Conservation (phyloP, 257 asterid species). For the Thymus quinquecostatus region DNA sequence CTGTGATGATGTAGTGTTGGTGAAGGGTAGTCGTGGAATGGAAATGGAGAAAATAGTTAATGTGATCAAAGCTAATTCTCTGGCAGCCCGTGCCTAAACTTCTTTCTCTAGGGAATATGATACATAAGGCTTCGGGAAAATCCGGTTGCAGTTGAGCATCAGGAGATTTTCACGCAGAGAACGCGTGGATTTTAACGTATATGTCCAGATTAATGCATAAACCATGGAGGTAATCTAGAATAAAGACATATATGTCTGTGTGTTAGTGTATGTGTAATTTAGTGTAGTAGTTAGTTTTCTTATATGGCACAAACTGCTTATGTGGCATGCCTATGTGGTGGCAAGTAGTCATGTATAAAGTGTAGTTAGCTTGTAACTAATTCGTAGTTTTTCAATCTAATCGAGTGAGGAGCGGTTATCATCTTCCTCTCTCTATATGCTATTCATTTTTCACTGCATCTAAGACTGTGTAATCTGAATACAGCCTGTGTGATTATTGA, state of each 20-base stretch:
- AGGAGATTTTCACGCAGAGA: background rate
- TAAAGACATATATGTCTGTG: background rate
- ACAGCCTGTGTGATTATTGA: no score
- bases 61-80: constrained; percentile 26
- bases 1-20: constrained; percentile 38
- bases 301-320: no score
- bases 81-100: background rate
- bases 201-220: no score
- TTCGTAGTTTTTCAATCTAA: no score
- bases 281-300: no score
- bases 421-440: no score
- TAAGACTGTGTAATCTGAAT: background rate
- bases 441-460: no score
- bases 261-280: no score
- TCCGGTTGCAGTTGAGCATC: background rate
- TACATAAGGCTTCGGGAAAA: background rate
- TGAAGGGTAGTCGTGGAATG: constrained; percentile 45
- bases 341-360: no score
- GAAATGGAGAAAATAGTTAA: constrained; percentile 39
- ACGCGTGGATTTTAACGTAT: background rate
- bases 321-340: no score
- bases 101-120: background rate
- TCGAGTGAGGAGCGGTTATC: no score
- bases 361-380: no score
- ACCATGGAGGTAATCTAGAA: background rate